These are phyloP conservation scores for Suillus ampliporus DNA, from an alignment of 768 basidiomycete species.

Conservation along the genomic window DNA sequence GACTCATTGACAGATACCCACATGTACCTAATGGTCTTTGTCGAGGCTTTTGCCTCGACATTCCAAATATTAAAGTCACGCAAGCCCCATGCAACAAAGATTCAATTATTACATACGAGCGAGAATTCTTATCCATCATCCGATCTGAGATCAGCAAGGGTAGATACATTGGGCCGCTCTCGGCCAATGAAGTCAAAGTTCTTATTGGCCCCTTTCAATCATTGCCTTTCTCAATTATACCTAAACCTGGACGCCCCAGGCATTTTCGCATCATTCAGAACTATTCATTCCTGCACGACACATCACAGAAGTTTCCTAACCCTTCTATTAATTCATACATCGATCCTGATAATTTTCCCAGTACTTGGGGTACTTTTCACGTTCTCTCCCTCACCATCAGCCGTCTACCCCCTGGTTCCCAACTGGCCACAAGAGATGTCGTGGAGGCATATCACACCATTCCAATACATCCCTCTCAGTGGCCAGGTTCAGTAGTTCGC, in stretches of 20 bases:
- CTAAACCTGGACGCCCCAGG: conserved; percentile 39
- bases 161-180: conserved; percentile 18
- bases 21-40: conserved; percentile 5
- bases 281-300: conserved; percentile 34
- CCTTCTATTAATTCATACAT: conserved; percentile 27
- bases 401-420: too few species aligned
- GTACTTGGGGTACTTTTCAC: too few species aligned
- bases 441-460: too few species aligned
- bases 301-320: background rate
- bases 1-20: background rate
- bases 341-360: too few species aligned
- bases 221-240: conserved; percentile 34
- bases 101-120: conserved; percentile 7
- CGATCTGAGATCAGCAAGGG: conserved; percentile 3
- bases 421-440: too few species aligned
- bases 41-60: conserved; percentile 15
- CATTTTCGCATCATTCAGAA: conserved; percentile 45
- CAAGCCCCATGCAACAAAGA: conserved; percentile 19
- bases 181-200: conserved; percentile 15
- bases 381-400: too few species aligned
- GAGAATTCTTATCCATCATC: conserved; percentile 10
- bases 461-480: too few species aligned
- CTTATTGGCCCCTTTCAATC: conserved; percentile 25
- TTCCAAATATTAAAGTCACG: background rate
- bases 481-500: too few species aligned